These are phyloP conservation scores for Brassica carinata DNA, from an alignment of 345 rosid species.

Conservation along the genomic window DNA sequence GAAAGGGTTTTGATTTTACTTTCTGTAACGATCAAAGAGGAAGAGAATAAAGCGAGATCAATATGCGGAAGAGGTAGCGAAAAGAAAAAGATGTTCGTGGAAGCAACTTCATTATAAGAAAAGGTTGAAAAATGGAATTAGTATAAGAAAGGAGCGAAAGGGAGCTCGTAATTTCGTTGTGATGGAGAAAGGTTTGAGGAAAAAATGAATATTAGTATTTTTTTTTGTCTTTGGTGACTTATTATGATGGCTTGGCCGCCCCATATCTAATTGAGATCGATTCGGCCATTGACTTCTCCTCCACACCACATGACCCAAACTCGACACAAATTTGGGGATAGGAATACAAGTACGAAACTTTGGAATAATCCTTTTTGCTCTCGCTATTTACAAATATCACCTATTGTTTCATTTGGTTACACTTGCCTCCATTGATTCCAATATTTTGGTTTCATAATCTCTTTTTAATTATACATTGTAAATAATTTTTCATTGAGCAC, in stretches of 20 bases:
- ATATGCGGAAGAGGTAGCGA: conserved; percentile 8
- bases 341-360: background rate
- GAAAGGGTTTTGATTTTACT: background rate
- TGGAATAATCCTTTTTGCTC: background rate
- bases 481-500: too few relatives aligned
- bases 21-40: conserved; percentile 14
- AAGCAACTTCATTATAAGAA: conserved; percentile 6
- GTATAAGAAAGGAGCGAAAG: conserved; percentile 2
- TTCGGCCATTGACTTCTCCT: conserved; percentile 30
- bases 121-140: conserved; percentile 20
- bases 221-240: background rate
- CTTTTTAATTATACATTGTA: too few relatives aligned
- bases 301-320: background rate
- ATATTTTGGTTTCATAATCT: too few relatives aligned
- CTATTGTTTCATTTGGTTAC: too few relatives aligned
- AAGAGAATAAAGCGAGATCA: conserved; percentile 12
- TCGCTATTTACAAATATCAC: background rate
- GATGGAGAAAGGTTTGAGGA: conserved; percentile 21
- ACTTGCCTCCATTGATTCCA: too few relatives aligned
- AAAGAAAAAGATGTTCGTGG: background rate
- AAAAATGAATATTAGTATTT: conserved; percentile 12
- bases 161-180: conserved; percentile 27
- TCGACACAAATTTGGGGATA: conserved; percentile 12
- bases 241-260: background rate
- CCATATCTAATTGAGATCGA: background rate